Evolutionary conservation across 768 basidiomycete species (phyloP), one percentile per base, ranked within the genome.

Genomic region (Pulveroboletus sp.): DNA sequence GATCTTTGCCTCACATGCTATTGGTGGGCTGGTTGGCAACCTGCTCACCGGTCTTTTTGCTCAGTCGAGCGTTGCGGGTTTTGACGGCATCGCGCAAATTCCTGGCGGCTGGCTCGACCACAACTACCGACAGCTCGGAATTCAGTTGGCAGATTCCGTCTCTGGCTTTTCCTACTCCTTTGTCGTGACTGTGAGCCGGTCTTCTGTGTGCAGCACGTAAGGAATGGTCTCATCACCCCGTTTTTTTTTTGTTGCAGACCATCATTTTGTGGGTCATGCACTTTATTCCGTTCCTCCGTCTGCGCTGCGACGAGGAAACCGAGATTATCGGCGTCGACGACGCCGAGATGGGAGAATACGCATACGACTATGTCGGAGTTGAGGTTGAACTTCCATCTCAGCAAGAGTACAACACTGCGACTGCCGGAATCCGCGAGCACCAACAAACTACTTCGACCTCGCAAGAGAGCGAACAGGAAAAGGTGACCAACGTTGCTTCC

Each of bases 291-390:
- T 86, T 85, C 46, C 75, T 90, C 47, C 75, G 83, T 36, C 77
- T 97, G 55, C 85, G 90, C 47, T 74, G 75, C 28, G 64, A 69
- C 11, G 82, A 84, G 55, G 81, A 84, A 54, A 74, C 75, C 8
- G 87, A 89, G 69, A 80, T 85, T 36, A 71, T 95, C 41, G 93
- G 94, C 50, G 83, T 95, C 57, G 94, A 97, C 69, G 88, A 92
- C 60, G 77, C 82, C 1, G 86, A 93, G 72, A 84, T 92, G 78
- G 93, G 91, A 55, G 92, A 94, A 71, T 92, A 82, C 54, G 85
- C 88, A 2, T 91, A 90, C 59, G 89, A 93, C 68, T 93, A 89
- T 55, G 89, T 92, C 30, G 86, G 84, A 10, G 65, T 89, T 43
- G 88, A 89, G 36, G 62, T 71, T 7, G 78, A 79, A 55, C 65